These are phyloP conservation scores for Blastobotrys chiropterorum DNA, from an alignment of 805 yeast genomes.

Conservation along the genomic window DNA sequence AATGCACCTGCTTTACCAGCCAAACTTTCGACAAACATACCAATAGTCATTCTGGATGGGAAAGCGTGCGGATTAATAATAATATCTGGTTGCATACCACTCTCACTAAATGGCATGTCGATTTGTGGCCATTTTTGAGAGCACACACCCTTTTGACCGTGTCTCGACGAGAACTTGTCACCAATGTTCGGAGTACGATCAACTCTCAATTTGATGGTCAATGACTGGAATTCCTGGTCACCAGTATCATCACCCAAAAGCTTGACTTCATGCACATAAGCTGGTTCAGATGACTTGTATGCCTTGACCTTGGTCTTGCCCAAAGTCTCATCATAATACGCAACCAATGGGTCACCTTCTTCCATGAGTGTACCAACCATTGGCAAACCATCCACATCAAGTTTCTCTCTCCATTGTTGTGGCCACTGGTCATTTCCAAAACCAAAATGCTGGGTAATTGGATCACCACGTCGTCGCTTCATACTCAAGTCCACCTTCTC, in stretches of 20 bases:
- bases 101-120: slow-evolving; percentile 95
- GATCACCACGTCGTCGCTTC: slow-evolving; percentile 85
- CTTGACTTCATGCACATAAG: slow-evolving; percentile 91
- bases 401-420: slow-evolving; percentile 75
- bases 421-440: slow-evolving; percentile 94
- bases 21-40: slow-evolving; percentile 96
- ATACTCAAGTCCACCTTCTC: slow-evolving; percentile 80
- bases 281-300: slow-evolving; percentile 92
- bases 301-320: slow-evolving; percentile 90
- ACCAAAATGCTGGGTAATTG: slow-evolving; percentile 89
- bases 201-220: slow-evolving; percentile 84
- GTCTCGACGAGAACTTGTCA: slow-evolving; percentile 95
- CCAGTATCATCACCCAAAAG: slow-evolving; percentile 76
- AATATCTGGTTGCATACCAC: slow-evolving; percentile 95
- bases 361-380: slow-evolving; percentile 78
- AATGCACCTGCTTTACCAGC: slow-evolving; percentile 99
- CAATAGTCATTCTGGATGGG: slow-evolving; percentile 99
- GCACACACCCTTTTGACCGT: slow-evolving; percentile 99
- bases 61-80: slow-evolving; percentile 98
- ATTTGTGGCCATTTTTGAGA: slow-evolving; percentile 96
- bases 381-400: slow-evolving; percentile 92
- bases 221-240: slow-evolving; percentile 72
- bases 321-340: slow-evolving; percentile 82
- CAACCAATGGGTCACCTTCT: slow-evolving; percentile 94
- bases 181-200: slow-evolving; percentile 93